These are phyloP conservation scores for Candida jianshihensis DNA, from an alignment of 805 yeast genomes.

Conservation along the genomic window DNA sequence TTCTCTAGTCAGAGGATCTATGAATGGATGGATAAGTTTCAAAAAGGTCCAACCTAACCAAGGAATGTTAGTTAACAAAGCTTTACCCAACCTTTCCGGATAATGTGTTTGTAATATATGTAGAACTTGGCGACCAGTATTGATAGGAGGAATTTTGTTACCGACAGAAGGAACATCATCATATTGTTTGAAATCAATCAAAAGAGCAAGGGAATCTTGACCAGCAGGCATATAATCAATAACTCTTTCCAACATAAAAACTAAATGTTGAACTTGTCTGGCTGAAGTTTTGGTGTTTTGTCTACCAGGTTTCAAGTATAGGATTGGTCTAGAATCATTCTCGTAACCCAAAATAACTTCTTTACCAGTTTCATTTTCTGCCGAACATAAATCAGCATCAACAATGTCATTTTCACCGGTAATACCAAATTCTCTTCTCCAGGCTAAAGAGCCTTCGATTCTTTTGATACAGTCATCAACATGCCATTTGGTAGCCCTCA, in stretches of 20 bases:
- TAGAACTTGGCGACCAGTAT: constrained; percentile 85
- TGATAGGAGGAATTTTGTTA: constrained; percentile 80
- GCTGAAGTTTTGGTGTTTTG: constrained; percentile 89
- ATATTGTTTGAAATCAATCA: constrained; percentile 87
- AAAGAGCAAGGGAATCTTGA: constrained; percentile 85
- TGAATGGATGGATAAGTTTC: constrained; percentile 88
- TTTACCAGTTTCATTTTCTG: constrained; percentile 87
- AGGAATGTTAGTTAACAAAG: constrained; percentile 86
- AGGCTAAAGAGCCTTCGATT: constrained; percentile 68
- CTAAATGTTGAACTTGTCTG: constrained; percentile 93
- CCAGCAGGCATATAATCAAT: constrained; percentile 95
- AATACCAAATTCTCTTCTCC: constrained; percentile 94
- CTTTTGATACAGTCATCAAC: constrained; percentile 64
- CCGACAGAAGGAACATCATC: constrained; percentile 37
- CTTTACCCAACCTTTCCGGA: constrained; percentile 94
- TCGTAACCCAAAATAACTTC: constrained; percentile 89
- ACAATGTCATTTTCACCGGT: constrained; percentile 45
- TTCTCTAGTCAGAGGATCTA: constrained; percentile 91
- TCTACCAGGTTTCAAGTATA: constrained; percentile 88
- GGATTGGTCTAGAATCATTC: constrained; percentile 83
- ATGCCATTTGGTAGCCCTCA: constrained; percentile 92
- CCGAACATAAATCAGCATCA: constrained; percentile 46
- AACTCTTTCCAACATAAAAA: constrained; percentile 84
- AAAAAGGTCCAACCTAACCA: constrained; percentile 90
- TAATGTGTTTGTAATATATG: constrained; percentile 94